Percentiles rank a stretch among this genome's conserved stretches.
phyloP scores from a whole-genome alignment of 768 basidiomycete genomes.

The Boletales sp. region DNA sequence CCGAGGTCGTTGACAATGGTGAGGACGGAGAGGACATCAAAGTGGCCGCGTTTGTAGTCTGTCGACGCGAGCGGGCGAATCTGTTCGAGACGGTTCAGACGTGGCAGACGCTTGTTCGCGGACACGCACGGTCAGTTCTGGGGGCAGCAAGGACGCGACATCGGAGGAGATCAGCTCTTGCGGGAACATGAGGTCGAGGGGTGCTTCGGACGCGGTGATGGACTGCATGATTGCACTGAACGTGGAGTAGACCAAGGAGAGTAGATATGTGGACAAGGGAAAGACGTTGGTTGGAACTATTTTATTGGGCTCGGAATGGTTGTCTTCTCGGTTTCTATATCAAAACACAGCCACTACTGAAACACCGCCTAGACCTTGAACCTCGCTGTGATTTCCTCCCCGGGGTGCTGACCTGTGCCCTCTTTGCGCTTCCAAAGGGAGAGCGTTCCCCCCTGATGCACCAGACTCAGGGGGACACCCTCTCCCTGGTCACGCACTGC shows the following conservation, averaged over 20 bases:
- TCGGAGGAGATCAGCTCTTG: slow-evolving; percentile 65
- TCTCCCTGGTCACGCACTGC: slow-evolving; percentile 51
- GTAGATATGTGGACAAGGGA: background rate
- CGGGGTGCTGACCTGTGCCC: slow-evolving; percentile 18
- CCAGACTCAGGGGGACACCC: slow-evolving; percentile 51
- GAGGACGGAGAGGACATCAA: slow-evolving; percentile 73
- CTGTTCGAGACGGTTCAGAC: slow-evolving; percentile 38
- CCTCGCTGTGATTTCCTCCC: slow-evolving; percentile 20
- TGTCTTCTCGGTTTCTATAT: background rate
- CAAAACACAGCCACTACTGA: slow-evolving; percentile 14
- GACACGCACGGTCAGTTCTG: slow-evolving; percentile 34
- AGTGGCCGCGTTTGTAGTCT: slow-evolving; percentile 80
- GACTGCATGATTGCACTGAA: slow-evolving; percentile 7
- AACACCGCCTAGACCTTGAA: slow-evolving; percentile 6
- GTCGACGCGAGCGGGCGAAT: slow-evolving; percentile 86
- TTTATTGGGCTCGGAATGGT: too few species aligned
- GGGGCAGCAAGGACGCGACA: slow-evolving; percentile 55
- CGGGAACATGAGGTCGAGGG: slow-evolving; percentile 78
- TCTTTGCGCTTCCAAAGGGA: slow-evolving; percentile 46
- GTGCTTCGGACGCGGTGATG: slow-evolving; percentile 46
- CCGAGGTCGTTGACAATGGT: slow-evolving; percentile 68
- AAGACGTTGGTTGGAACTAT: background rate
- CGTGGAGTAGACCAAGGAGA: slow-evolving; percentile 1
- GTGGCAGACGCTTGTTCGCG: background rate
- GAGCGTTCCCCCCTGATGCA: slow-evolving; percentile 42